A percentile compares a stretch with the other conserved stretches of the same genome.
Evolutionary conservation across 495 filamentous ascomycete genomes (phyloP).

Genomic region (Jackrogersella minutella): DNA sequence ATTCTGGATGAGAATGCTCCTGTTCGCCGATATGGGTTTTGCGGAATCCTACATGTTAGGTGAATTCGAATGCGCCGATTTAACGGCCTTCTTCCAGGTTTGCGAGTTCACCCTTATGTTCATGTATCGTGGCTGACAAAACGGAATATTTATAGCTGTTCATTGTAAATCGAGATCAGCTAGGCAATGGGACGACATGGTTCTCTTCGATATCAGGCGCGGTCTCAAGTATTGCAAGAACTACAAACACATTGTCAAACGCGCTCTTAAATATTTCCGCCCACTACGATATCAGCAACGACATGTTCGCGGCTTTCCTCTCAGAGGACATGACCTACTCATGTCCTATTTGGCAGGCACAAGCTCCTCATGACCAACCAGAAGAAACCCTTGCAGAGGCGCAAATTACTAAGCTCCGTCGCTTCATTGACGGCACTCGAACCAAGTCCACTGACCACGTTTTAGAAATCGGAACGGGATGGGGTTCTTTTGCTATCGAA

Average conservation of each 20-base stretch:
- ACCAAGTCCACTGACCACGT: conserved; percentile 70
- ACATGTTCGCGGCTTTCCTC: conserved; percentile 75
- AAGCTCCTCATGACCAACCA: conserved; percentile 31
- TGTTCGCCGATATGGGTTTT: conserved; percentile 79
- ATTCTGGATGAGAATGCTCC: conserved; percentile 70
- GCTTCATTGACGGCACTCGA: conserved; percentile 66
- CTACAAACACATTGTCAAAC: conserved; percentile 70
- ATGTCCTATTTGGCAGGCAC: conserved; percentile 69
- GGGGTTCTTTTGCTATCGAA: conserved; percentile 72
- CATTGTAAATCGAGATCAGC: conserved; percentile 65
- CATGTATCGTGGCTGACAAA: conserved; percentile 3
- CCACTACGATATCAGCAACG: conserved; percentile 81
- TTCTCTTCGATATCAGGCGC: conserved; percentile 64
- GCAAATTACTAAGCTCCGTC: conserved; percentile 69
- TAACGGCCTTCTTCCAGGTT: conserved; percentile 71
- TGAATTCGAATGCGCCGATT: conserved; percentile 68
- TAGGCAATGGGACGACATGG: conserved; percentile 65
- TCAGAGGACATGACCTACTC: conserved; percentile 80
- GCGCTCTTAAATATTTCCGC: conserved; percentile 69
- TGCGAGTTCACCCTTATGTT: conserved; percentile 8
- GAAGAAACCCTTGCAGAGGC: conserved; percentile 68
- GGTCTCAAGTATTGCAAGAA: conserved; percentile 60
- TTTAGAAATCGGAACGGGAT: conserved; percentile 74
- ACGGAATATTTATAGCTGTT: conserved; percentile 58
- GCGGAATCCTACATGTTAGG: conserved; percentile 75